These are phyloP conservation scores for Sporothrix euskadiensis DNA, from an alignment of 2,329 filamentous ascomycete species.

Conservation along the genomic window DNA sequence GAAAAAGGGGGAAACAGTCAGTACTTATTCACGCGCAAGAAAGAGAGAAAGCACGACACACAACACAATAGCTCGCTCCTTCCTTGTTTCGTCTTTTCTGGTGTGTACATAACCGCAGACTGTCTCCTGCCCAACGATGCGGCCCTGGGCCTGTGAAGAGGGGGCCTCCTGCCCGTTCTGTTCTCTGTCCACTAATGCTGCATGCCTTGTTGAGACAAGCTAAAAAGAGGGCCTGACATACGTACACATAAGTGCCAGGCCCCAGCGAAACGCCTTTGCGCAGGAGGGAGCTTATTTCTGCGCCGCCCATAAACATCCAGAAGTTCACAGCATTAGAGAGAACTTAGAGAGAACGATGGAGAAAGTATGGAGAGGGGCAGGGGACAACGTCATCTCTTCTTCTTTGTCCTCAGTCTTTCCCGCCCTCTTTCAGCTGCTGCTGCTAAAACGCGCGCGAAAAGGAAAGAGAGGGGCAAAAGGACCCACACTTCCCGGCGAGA, in stretches of 20 bases:
- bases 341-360: background rate
- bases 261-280: background rate
- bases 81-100: slow-evolving; percentile 20
- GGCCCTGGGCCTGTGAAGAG: background rate
- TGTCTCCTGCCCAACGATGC: slow-evolving; percentile 21
- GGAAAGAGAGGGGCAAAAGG: background rate
- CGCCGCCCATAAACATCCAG: background rate
- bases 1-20: background rate
- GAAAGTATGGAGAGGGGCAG: background rate
- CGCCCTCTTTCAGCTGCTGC: slow-evolving; percentile 17
- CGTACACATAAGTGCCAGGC: slow-evolving; percentile 1
- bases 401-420: background rate
- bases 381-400: slow-evolving; percentile 16
- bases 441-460: background rate
- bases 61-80: slow-evolving; percentile 2
- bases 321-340: background rate
- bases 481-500: background rate
- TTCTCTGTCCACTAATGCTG: background rate
- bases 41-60: background rate
- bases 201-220: background rate
- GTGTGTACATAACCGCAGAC: background rate
- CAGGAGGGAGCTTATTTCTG: background rate
- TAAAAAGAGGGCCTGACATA: slow-evolving; percentile 16
- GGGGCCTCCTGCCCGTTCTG: slow-evolving; percentile 3
- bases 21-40: slow-evolving; percentile 23